A percentile compares a stretch with the other conserved stretches of the same genome.
These are phyloP conservation scores for Escallonia herrerae DNA, from an alignment of 129 eudicot genomes.

Conservation along the genomic window DNA sequence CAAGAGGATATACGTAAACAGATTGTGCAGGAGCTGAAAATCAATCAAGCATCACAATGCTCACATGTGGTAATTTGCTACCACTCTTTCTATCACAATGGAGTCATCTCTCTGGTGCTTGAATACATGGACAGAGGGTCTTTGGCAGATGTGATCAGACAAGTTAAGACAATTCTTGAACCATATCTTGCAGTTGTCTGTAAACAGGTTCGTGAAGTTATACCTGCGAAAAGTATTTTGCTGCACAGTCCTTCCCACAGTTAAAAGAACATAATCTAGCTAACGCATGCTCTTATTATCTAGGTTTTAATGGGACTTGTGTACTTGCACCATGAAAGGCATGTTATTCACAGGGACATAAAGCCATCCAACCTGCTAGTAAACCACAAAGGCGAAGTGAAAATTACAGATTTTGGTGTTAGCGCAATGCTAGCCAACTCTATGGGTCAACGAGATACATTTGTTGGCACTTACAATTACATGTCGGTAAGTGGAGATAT, in stretches of 20 bases:
- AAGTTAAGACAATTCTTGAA: constrained; percentile 92
- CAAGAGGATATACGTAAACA: constrained; percentile 97
- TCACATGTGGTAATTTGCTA: constrained; percentile 82
- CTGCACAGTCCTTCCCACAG: neutral
- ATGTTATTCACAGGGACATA: constrained; percentile 94
- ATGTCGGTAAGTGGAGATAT: constrained; percentile 65
- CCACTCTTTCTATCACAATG: constrained; percentile 93
- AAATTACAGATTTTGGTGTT: constrained; percentile 95
- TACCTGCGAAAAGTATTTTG: neutral
- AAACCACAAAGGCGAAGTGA: constrained; percentile 90
- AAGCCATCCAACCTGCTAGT: constrained; percentile 92
- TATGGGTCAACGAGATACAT: constrained; percentile 94
- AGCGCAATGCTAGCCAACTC: constrained; percentile 98
- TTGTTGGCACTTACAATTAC: constrained; percentile 95
- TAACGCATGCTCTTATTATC: constrained; percentile 2
- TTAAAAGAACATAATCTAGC: neutral
- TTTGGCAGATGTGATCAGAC: constrained; percentile 74
- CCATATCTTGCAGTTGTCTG: constrained; percentile 98
- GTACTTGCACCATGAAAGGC: constrained; percentile 86
- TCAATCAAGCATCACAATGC: constrained; percentile 92
- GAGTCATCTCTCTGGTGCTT: constrained; percentile 82
- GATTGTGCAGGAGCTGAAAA: constrained; percentile 94
- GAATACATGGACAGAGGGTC: constrained; percentile 99
- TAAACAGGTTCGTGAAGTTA: constrained; percentile 59
- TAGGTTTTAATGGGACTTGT: constrained; percentile 92